Evolutionary conservation across 345 rosid species (phyloP).

Genomic region (Populus simonii): DNA sequence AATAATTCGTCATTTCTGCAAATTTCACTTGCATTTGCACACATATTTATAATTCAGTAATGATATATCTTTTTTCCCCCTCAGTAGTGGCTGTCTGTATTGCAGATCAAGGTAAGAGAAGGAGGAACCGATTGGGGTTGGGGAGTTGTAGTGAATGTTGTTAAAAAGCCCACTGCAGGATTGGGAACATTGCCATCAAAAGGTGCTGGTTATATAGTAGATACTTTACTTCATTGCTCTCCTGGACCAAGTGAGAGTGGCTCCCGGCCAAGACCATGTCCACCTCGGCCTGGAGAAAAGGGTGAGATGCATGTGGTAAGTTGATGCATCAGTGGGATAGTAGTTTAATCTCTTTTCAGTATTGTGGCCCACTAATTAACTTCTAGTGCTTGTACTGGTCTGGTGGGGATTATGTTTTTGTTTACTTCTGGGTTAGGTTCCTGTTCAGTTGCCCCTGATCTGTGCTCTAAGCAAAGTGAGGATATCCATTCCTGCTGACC

Average conservation of each 20-base stretch:
- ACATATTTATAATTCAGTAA: neutral
- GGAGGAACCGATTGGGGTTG: slow-evolving; percentile 99
- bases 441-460: slow-evolving; percentile 84
- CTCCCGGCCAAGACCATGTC: slow-evolving; percentile 86
- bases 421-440: slow-evolving; percentile 56
- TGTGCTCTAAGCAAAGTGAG: slow-evolving; percentile 78
- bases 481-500: slow-evolving; percentile 78
- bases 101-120: slow-evolving; percentile 89
- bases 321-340: slow-evolving; percentile 9
- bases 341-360: neutral
- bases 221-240: slow-evolving; percentile 89
- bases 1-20: neutral
- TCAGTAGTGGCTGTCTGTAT: slow-evolving; percentile 9
- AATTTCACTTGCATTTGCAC: neutral
- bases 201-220: slow-evolving; percentile 79
- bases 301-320: slow-evolving; percentile 99
- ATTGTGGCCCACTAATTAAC: neutral
- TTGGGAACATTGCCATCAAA: slow-evolving; percentile 51
- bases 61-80: neutral
- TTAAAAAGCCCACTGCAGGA: slow-evolving; percentile 69
- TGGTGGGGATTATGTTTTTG: slow-evolving; percentile 13
- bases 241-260: slow-evolving; percentile 80
- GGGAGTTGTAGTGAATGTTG: slow-evolving; percentile 96
- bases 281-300: slow-evolving; percentile 87
- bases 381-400: neutral